Conservation (phyloP, 176 grass and related monocot species). For the Rhipidocladum racemiflorum region DNA sequence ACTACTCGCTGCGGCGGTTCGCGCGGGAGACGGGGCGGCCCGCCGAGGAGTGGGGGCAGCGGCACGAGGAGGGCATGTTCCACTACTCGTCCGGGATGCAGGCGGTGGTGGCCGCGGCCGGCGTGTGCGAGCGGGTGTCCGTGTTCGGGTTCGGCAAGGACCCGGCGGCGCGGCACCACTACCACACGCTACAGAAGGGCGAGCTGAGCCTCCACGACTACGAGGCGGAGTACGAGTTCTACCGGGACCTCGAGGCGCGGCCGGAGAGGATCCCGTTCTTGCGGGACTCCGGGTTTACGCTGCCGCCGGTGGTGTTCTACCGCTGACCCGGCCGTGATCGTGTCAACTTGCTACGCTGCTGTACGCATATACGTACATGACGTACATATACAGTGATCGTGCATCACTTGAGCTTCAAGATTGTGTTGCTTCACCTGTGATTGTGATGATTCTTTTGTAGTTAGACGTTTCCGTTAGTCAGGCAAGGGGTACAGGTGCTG, state of each 20-base stretch:
- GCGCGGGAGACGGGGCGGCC: conserved; percentile 41
- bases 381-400: not conserved
- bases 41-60: conserved; percentile 36
- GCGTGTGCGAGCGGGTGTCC: conserved; percentile 57
- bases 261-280: conserved; percentile 49
- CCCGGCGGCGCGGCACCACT: conserved; percentile 44
- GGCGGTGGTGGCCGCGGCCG: conserved; percentile 58
- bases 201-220: conserved; percentile 64
- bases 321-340: conserved; percentile 7
- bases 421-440: not conserved
- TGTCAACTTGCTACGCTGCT: not conserved
- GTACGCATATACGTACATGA: not conserved
- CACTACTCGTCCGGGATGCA: conserved; percentile 91
- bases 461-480: not conserved
- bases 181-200: conserved; percentile 45
- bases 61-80: conserved; percentile 56
- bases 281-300: conserved; percentile 38
- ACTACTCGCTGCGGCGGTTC: conserved; percentile 75
- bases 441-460: not conserved
- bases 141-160: conserved; percentile 69
- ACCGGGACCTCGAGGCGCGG: conserved; percentile 43
- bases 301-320: conserved; percentile 53
- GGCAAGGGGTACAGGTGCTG: not conserved
- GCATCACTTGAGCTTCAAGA: not conserved
- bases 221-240: conserved; percentile 61